phyloP scores from a whole-genome alignment of 2,329 filamentous ascomycete genomes.

The Cladophialophora carrionii region DNA sequence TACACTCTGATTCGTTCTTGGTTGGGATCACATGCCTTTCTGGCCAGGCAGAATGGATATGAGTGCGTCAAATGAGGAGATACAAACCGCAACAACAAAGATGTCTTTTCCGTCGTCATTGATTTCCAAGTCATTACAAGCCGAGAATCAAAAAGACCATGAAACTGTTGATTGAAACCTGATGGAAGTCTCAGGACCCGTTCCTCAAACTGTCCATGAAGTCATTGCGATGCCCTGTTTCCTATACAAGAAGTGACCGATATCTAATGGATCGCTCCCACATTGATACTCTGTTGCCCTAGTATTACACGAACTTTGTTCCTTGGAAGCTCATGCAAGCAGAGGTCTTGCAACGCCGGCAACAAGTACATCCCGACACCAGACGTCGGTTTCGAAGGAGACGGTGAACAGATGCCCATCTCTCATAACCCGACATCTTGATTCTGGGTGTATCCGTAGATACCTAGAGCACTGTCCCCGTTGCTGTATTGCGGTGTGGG shows the following conservation, averaged over 20 bases:
- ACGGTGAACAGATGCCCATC: neutral
- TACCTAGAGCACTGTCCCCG: neutral
- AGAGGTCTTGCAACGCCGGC: neutral
- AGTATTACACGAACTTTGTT: neutral
- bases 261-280: neutral
- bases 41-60: conserved; percentile 16
- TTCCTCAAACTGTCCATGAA: neutral
- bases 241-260: neutral
- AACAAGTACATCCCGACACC: neutral
- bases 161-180: neutral
- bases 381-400: neutral
- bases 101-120: neutral
- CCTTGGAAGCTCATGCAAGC: neutral
- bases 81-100: conserved; percentile 4
- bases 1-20: conserved; percentile 19
- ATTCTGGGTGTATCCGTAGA: neutral
- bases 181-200: neutral
- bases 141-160: neutral
- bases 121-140: neutral
- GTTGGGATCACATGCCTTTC: conserved; percentile 17
- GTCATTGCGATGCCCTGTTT: neutral
- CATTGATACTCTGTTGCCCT: neutral
- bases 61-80: conserved; percentile 23
- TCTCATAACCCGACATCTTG: neutral
- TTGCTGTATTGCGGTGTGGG: neutral